These are phyloP conservation scores for Colletotrichum costaricense DNA, from an alignment of 2,329 filamentous ascomycete species.

Conservation along the genomic window DNA sequence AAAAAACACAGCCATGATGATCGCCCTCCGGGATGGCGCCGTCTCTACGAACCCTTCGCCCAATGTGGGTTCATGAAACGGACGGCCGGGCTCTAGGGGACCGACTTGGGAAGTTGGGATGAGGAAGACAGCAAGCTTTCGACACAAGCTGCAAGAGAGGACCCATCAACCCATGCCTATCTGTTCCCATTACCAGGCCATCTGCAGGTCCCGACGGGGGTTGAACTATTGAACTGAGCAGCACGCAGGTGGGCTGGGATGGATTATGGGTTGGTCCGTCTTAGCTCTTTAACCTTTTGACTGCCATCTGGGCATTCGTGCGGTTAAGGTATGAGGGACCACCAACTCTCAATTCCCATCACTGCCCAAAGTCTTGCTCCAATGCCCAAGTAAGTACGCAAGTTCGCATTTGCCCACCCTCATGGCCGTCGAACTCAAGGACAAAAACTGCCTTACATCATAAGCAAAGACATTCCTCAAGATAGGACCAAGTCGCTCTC, in stretches of 20 bases:
- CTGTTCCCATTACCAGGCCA: not conserved
- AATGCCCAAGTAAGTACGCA: not conserved
- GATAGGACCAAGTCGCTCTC: not conserved
- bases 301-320: not conserved
- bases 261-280: not conserved
- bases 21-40: slow-evolving; percentile 30
- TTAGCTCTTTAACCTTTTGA: not conserved
- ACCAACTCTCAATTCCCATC: not conserved
- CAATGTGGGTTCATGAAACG: slow-evolving; percentile 26
- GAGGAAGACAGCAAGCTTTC: slow-evolving; percentile 20
- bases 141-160: slow-evolving; percentile 22
- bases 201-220: not conserved
- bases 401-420: too few species aligned
- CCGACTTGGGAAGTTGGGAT: slow-evolving; percentile 18
- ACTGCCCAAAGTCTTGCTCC: too few species aligned
- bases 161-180: slow-evolving; percentile 16
- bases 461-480: not conserved
- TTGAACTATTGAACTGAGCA: not conserved
- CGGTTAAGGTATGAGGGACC: not conserved
- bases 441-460: too few species aligned
- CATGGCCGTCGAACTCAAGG: too few species aligned
- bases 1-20: slow-evolving; percentile 27
- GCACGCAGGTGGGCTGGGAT: not conserved
- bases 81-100: slow-evolving; percentile 3
- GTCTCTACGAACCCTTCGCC: slow-evolving; percentile 23